Evolutionary conservation across 495 filamentous ascomycete species (phyloP), one percentile per base, ranked within the genome.

Genomic region (Saxophila tyrrhenica): DNA sequence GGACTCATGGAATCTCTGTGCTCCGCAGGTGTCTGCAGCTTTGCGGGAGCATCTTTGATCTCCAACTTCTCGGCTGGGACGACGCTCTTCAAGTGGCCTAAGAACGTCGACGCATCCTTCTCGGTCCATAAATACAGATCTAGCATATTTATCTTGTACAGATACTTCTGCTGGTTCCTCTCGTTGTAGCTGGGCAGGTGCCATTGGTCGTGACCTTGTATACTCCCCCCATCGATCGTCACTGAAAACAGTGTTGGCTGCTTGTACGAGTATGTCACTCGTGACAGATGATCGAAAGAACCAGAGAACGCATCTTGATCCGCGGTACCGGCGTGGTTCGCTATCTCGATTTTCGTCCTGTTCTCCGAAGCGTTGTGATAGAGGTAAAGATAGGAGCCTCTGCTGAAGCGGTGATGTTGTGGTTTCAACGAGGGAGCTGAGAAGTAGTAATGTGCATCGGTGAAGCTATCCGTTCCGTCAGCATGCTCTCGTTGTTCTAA

Each of bases 61-160:
- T 78, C 73, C 23, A 83, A 69, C 58, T 90, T 87, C 29, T 75
- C 60, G 0, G 64, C 62, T 39, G 81, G 75, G 3, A 89, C 70
- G 16, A 88, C 69, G 23, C 72, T 75, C 43, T 80, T 74, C 29
- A 82, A 63, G 22, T 76, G 73, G 56, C 87, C 81, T 50, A 94
- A 70, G 55, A 95, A 89, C 44, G 80, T 71, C 25, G 79, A 70
- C 2, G 84, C 84, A 67, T 95, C 89, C 25, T 83, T 77, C 48
- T 77, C 70, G 0, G 78, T 87, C 86, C 87, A 94, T 68, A 95
- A 90, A 67, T 95, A 95, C 39, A 95, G 77, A 64, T 95, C 89
- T 51, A 95, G 58, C 1, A 86, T 87, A 62, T 94, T 84, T 0
- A 95, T 72, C 56, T 80, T 83, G 65, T 86, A 83, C 50, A 85